Base-by-base conservation (phyloP, 1,139 yeast species). In the Diutina siamensis region DNA sequence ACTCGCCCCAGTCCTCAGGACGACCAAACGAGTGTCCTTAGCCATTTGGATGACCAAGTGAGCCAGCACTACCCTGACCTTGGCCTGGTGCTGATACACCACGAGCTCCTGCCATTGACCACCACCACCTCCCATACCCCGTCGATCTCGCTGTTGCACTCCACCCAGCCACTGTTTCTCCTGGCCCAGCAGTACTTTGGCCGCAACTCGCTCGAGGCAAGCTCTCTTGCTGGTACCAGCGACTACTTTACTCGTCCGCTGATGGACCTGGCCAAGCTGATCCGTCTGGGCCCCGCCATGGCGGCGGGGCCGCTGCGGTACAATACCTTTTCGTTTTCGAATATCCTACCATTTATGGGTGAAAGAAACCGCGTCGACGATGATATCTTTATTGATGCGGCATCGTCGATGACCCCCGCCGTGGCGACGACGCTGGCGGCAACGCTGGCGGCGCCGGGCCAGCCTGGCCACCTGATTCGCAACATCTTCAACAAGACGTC, bases 91-190 rank as follows among this genome's bases (percentile, higher is more conserved):
- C 22, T 10, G 19, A 25, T 25, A 7, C 44, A 28, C 20, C 35
- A 27, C 20, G 75, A 70, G 22, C 55, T 71, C 44, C 64, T 71
- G 18, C 76, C 76, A 1, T 54, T 70, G 45, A 69, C 75, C 13
- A 70, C 76, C 2, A 68, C 73, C 17, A 69, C 74, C 0, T 69
- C 74, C 2, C 58, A 67, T 41, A 67, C 75, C 0, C 74, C 71
- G 0, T 68, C 74, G 4, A 57, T 67, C 5, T 61, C 63, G 34
- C 68, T 74, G 2, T 53, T 68, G 15, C 73, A 70, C 50, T 68
- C 72, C 21, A 60, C 68, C 2, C 75, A 70, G 48, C 73, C 71
- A 5, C 68, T 73, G 5, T 71, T 68, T 51, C 68, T 70, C 49
- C 67, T 72, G 1, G 75, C 76, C 1, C 70, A 68, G 38, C 75